phyloP scores from a whole-genome alignment of 768 basidiomycete genomes.

The Rhodotorula graminis region DNA sequence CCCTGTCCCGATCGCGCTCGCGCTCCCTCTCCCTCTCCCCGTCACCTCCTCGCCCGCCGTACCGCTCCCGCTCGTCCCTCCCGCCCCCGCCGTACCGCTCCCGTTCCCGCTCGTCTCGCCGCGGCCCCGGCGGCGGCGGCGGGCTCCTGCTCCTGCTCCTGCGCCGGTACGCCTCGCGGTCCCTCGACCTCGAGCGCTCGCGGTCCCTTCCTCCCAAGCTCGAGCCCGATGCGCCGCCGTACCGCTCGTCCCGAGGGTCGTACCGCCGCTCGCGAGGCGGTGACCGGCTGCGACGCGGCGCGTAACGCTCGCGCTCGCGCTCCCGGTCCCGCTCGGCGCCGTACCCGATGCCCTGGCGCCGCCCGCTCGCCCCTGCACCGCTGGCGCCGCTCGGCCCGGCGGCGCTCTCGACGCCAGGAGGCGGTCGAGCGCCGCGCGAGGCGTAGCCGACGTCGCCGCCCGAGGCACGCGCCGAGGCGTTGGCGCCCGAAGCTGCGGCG shows the following conservation, averaged over 20 bases:
- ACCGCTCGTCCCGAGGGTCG: not conserved
- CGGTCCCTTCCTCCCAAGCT: too few relatives aligned
- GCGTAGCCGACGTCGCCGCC: slow-evolving; percentile 23
- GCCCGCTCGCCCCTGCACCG: too few relatives aligned
- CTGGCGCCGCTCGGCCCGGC: not conserved
- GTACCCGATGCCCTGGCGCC: not conserved
- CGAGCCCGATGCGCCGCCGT: too few relatives aligned
- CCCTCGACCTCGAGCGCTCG: too few relatives aligned
- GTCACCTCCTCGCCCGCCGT: slow-evolving; percentile 36
- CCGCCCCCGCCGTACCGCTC: slow-evolving; percentile 22
- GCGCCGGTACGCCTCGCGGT: slow-evolving; percentile 47
- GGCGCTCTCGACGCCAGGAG: too few relatives aligned
- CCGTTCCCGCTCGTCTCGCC: not conserved
- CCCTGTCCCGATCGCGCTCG: slow-evolving; percentile 9
- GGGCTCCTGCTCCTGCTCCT: slow-evolving; percentile 49
- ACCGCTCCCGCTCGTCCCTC: slow-evolving; percentile 45
- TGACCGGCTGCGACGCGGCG: too few relatives aligned
- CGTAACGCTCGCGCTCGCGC: slow-evolving; percentile 42
- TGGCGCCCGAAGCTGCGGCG: slow-evolving; percentile 30
- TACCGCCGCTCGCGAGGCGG: too few relatives aligned
- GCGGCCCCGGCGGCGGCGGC: too few relatives aligned
- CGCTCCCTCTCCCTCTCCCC: slow-evolving; percentile 42
- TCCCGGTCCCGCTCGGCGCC: slow-evolving; percentile 11
- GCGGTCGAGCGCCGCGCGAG: too few relatives aligned
- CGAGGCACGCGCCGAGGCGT: slow-evolving; percentile 1